Conservation (phyloP, 345 rosid species). For the Iberis pinnata region DNA sequence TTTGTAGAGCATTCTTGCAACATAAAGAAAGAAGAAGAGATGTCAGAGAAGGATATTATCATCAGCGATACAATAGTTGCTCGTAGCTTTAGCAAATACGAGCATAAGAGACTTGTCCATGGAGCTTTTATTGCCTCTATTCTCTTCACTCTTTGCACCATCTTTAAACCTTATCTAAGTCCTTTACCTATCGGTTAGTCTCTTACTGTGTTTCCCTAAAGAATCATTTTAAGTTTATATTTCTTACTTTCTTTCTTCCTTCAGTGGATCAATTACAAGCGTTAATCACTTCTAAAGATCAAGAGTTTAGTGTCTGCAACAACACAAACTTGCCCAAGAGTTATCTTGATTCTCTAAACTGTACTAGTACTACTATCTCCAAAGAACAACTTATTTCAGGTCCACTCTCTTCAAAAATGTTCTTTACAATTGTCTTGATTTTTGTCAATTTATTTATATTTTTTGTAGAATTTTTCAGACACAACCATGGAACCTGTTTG, state of each 20-base stretch:
- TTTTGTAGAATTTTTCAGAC: slow-evolving; percentile 9
- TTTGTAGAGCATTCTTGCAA: not conserved
- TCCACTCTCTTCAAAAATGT: not conserved
- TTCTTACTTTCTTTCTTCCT: not conserved
- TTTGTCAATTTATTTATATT: not conserved
- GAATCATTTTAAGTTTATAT: no score
- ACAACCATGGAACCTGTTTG: slow-evolving; percentile 37
- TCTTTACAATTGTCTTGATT: no score
- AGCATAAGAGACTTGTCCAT: slow-evolving; percentile 56
- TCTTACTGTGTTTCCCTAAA: slow-evolving; percentile 9
- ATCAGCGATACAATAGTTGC: slow-evolving; percentile 47
- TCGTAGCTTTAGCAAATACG: slow-evolving; percentile 64
- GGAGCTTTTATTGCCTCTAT: slow-evolving; percentile 47
- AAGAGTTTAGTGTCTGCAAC: slow-evolving; percentile 8
- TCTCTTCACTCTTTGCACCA: slow-evolving; percentile 45
- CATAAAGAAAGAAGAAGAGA: slow-evolving; percentile 1
- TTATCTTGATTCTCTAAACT: slow-evolving; percentile 2
- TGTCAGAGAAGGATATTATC: slow-evolving; percentile 30
- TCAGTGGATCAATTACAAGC: slow-evolving; percentile 40
- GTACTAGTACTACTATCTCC: not conserved
- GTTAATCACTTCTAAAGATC: slow-evolving; percentile 11
- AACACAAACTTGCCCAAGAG: slow-evolving; percentile 27
- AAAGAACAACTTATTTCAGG: slow-evolving; percentile 19
- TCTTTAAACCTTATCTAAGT: slow-evolving; percentile 49
- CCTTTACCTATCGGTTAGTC: slow-evolving; percentile 41